Conservation (phyloP, 768 basidiomycete species). For the Xerocomus spinulosus region DNA sequence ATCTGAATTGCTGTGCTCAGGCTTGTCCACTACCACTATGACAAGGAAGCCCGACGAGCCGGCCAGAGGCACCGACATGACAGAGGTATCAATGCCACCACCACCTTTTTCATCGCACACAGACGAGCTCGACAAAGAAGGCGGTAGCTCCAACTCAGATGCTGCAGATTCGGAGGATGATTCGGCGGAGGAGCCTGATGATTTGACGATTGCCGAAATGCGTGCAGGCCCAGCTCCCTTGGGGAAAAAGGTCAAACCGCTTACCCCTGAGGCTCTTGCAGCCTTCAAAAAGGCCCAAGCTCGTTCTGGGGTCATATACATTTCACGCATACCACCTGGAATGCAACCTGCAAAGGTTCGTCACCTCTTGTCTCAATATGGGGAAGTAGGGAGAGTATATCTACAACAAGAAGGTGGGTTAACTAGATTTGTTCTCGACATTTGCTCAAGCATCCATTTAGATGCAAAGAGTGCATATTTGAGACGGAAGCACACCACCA, state of each 20-base stretch:
- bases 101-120: neutral
- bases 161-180: constrained; percentile 22
- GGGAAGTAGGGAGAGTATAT: constrained; percentile 89
- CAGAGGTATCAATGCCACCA: neutral
- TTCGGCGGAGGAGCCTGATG: constrained; percentile 22
- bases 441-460: constrained; percentile 26
- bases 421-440: neutral
- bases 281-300: constrained; percentile 71
- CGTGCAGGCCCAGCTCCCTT: constrained; percentile 44
- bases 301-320: constrained; percentile 84
- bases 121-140: neutral
- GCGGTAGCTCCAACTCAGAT: neutral
- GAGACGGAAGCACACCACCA: constrained; percentile 73
- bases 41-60: neutral
- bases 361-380: constrained; percentile 86
- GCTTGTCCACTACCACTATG: no score
- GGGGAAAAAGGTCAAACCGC: constrained; percentile 59
- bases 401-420: constrained; percentile 83
- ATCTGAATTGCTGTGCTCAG: neutral
- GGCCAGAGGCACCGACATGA: neutral
- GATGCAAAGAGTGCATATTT: constrained; percentile 87
- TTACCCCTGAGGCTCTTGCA: constrained; percentile 71
- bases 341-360: constrained; percentile 97
- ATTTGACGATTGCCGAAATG: constrained; percentile 50
- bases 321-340: constrained; percentile 93